Evolutionary conservation across 2,329 filamentous ascomycete species (phyloP), one percentile per base, ranked within the genome.

Genomic region (Trematosphaeria pertusa): DNA sequence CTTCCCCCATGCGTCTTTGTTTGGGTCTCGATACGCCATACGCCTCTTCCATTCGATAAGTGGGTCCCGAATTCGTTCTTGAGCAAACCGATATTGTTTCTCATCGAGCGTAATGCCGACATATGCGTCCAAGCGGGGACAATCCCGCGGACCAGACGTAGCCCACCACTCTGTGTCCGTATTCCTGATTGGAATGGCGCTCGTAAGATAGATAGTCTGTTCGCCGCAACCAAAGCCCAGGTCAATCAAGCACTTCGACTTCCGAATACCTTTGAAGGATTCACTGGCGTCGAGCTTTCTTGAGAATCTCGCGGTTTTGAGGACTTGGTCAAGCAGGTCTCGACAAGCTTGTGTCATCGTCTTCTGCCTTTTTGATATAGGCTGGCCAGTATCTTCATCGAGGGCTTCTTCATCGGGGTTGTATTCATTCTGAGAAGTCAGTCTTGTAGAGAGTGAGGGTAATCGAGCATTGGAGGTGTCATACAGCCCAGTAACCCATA

Each of bases 191-290:
- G 58, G 54, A 14, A 11, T 30, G 11, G 44, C 31, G 41, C 55
- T 56, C 48, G 52, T 72, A 18, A 83, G 56, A 44, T 78, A 75
- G 15, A 79, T 60, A 0, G 76, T 80, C 60, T 85, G 82, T 53
- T 85, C 81, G 22, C 82, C 82, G 50, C 82, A 85, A 8, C 82
- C 82, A 50, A 83, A 80, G 2, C 82, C 82, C 1, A 84, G 69
- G 48, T 85, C 82, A 1, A 85, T 65, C 8, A 81, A 68, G 18
- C 32, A 43, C 44, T 42, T 50, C 22, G 17, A 46, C 20, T 4
- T 50, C 24, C 4, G 51, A 8, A 15, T 26, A n/a, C 24, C 38
- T 17, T 31, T 17, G 8, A 19, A 4, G 21, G 9, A 7, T 2
- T 28, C 32, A 5, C 5, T 15, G 41, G 7, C 45, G 12, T 19